These are phyloP conservation scores for Boechera retrofracta DNA, from an alignment of 345 rosid genomes.

Conservation along the genomic window DNA sequence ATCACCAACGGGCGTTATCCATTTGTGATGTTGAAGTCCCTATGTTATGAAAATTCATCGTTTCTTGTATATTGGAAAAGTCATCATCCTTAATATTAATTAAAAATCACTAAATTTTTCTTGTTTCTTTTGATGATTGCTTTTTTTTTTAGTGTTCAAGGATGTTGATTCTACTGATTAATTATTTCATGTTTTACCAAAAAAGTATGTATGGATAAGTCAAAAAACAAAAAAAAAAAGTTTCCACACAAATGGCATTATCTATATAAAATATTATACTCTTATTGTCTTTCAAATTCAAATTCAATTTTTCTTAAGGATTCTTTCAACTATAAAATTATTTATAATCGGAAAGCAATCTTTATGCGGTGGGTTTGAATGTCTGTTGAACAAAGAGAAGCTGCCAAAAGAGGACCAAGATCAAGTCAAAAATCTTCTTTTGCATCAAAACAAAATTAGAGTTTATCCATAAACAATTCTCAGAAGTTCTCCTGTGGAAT, in stretches of 20 bases:
- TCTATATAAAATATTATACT: neutral
- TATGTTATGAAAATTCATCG: neutral
- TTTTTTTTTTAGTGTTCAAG: neutral
- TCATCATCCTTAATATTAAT: slow-evolving; percentile 1
- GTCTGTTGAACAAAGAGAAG: slow-evolving; percentile 38
- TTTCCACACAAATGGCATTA: neutral
- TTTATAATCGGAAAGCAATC: slow-evolving; percentile 37
- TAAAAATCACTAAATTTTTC: neutral
- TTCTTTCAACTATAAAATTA: slow-evolving; percentile 13
- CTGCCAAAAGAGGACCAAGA: slow-evolving; percentile 37
- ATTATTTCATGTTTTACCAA: slow-evolving; percentile 3
- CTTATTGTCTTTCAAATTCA: neutral
- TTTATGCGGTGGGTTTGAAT: slow-evolving; percentile 43
- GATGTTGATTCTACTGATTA: neutral
- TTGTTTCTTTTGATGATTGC: neutral
- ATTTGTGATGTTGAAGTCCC: neutral
- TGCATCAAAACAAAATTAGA: slow-evolving; percentile 40
- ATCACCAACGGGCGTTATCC: neutral
- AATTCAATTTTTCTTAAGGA: neutral
- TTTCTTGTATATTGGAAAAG: slow-evolving; percentile 7
- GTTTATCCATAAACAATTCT: slow-evolving; percentile 37
- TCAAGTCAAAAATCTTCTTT: slow-evolving; percentile 37
- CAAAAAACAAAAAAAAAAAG: too few species aligned
- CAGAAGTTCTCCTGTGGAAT: slow-evolving; percentile 13
- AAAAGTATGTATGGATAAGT: neutral